A percentile compares a stretch with the other conserved stretches of the same genome.
These are phyloP conservation scores for Cercospora sp. DNA, from an alignment of 2,329 filamentous ascomycete genomes.

Conservation along the genomic window DNA sequence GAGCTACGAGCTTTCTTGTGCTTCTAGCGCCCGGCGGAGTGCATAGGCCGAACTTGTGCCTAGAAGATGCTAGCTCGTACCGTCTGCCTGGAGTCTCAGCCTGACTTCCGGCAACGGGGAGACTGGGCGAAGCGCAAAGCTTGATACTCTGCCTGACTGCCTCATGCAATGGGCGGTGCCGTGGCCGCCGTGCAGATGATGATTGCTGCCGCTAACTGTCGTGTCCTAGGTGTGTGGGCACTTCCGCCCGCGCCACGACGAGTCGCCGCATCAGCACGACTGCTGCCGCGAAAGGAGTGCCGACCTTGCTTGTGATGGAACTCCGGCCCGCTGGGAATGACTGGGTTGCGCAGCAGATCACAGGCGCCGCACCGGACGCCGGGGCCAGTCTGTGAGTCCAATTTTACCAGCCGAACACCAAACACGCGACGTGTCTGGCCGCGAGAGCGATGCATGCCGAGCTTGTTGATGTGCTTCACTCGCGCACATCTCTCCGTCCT, in stretches of 20 bases:
- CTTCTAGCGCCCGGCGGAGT: constrained; percentile 15
- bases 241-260: background rate
- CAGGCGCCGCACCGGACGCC: background rate
- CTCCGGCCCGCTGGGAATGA: constrained; percentile 3
- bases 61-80: background rate
- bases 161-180: constrained; percentile 1
- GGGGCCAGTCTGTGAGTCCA: background rate
- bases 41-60: constrained; percentile 10
- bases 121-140: constrained; percentile 7
- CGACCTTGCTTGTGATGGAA: constrained; percentile 8
- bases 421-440: background rate
- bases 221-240: background rate
- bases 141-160: background rate
- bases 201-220: background rate
- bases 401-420: constrained; percentile 2
- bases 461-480: background rate
- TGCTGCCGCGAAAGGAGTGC: constrained; percentile 4
- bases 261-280: background rate
- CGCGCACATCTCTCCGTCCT: background rate
- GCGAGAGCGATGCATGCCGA: constrained; percentile 4
- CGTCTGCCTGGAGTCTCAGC: background rate
- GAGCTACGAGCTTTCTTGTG: constrained; percentile 2
- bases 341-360: background rate
- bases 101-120: constrained; percentile 12
- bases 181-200: background rate